Conservation (phyloP, 148 eudicot genomes). For the Chenopodium formosanum region DNA sequence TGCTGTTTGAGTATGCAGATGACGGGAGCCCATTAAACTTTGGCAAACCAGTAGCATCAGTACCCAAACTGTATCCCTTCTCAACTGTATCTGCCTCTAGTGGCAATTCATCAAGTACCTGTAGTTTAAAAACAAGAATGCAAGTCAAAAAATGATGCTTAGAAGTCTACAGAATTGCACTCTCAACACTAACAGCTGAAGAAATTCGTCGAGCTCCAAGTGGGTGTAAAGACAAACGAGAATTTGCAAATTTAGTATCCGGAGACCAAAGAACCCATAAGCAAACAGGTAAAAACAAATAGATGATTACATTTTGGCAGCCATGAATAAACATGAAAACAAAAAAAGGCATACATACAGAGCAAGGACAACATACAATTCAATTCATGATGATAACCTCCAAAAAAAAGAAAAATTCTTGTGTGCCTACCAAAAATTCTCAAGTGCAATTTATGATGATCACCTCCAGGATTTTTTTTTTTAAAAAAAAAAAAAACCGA, state of each 20-base stretch:
- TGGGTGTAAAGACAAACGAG: background rate
- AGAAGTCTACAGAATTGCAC: background rate
- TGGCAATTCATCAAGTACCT: conserved; percentile 92
- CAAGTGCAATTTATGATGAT: background rate
- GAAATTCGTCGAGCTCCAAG: background rate
- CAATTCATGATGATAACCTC: no score
- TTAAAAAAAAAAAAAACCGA: background rate
- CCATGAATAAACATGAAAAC: background rate
- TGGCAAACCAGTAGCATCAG: conserved; percentile 83
- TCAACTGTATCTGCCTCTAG: conserved; percentile 84
- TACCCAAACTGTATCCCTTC: conserved; percentile 74
- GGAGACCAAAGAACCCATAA: background rate
- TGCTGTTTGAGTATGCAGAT: conserved; percentile 52
- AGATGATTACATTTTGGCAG: background rate
- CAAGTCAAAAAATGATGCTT: background rate
- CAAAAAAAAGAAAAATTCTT: no score
- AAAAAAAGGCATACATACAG: background rate
- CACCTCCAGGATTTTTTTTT: background rate
- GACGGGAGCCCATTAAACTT: conserved; percentile 72
- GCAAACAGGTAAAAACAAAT: background rate
- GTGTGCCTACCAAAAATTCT: background rate
- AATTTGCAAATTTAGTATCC: background rate
- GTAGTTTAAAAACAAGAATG: background rate
- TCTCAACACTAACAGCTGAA: background rate
- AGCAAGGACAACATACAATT: background rate